Percentiles rank a stretch among this genome's conserved stretches.
Conservation (phyloP, 257 asterid genomes). For the Capsicum pubescens region DNA sequence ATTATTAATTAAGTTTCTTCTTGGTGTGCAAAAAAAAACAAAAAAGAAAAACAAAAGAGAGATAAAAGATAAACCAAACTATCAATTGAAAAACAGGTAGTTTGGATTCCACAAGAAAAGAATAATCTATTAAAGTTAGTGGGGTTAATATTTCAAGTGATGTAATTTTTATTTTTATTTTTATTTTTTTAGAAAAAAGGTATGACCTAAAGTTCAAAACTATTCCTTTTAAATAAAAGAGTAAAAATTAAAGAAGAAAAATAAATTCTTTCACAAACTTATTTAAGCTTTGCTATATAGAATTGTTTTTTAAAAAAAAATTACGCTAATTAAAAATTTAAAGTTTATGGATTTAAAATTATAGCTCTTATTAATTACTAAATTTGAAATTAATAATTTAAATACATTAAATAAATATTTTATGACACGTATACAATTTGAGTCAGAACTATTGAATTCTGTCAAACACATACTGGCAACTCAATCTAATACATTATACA, state of each 20-base stretch:
- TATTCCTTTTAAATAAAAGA: neutral
- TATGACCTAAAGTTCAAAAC: no score
- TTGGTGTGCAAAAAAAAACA: neutral
- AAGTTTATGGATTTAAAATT: no score
- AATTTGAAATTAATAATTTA: neutral
- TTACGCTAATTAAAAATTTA: no score
- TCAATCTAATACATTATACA: no score
- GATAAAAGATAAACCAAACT: neutral
- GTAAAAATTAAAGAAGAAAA: neutral
- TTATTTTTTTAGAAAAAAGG: no score
- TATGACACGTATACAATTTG: neutral
- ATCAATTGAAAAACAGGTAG: neutral
- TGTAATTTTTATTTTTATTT: neutral
- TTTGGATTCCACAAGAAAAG: neutral
- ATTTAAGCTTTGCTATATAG: no score
- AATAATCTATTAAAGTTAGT: neutral
- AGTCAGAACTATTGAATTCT: neutral
- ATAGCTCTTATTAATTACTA: no score
- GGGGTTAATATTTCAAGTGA: conserved; percentile 23
- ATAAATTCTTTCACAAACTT: no score
- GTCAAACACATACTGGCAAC: neutral
- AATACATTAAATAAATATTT: neutral
- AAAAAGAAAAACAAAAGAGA: neutral
- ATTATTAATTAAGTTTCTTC: neutral
- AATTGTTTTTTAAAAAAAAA: no score